Evolutionary conservation across 2,329 filamentous ascomycete genomes (phyloP).

Genomic region (Colletotrichum aenigma): DNA sequence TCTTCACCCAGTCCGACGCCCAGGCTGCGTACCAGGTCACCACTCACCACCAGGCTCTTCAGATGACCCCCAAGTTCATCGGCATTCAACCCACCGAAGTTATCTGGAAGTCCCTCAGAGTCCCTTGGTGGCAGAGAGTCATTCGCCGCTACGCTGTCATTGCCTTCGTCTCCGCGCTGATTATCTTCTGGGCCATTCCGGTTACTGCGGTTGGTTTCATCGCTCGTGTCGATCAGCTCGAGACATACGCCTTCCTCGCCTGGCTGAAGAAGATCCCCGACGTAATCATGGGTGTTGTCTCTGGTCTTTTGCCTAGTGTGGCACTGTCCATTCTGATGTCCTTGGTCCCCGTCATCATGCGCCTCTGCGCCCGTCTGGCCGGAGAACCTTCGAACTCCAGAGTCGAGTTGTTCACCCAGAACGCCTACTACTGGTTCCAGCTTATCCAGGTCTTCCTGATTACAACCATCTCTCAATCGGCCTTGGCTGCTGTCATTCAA

Average conservation of each 20-base stretch:
- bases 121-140: slow-evolving; percentile 87
- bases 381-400: slow-evolving; percentile 81
- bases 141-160: slow-evolving; percentile 72
- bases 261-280: slow-evolving; percentile 76
- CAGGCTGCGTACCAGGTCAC: slow-evolving; percentile 87
- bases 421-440: slow-evolving; percentile 89
- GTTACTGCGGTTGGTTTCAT: slow-evolving; percentile 83
- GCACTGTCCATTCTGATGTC: slow-evolving; percentile 85
- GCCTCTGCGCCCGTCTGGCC: slow-evolving; percentile 74
- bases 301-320: slow-evolving; percentile 82
- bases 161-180: slow-evolving; percentile 75
- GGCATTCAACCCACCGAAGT: slow-evolving; percentile 83
- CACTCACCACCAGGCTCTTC: slow-evolving; percentile 83
- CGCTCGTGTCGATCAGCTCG: slow-evolving; percentile 79
- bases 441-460: slow-evolving; percentile 92
- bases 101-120: slow-evolving; percentile 83
- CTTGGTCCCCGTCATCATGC: slow-evolving; percentile 81
- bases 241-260: slow-evolving; percentile 67
- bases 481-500: slow-evolving; percentile 68
- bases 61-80: slow-evolving; percentile 85
- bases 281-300: slow-evolving; percentile 79
- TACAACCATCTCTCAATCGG: slow-evolving; percentile 81
- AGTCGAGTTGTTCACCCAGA: slow-evolving; percentile 88
- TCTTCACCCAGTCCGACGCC: slow-evolving; percentile 79
- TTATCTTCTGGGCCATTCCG: slow-evolving; percentile 84